Conservation (phyloP, 164 flowering plant species). For the Warburgia ugandensis region DNA sequence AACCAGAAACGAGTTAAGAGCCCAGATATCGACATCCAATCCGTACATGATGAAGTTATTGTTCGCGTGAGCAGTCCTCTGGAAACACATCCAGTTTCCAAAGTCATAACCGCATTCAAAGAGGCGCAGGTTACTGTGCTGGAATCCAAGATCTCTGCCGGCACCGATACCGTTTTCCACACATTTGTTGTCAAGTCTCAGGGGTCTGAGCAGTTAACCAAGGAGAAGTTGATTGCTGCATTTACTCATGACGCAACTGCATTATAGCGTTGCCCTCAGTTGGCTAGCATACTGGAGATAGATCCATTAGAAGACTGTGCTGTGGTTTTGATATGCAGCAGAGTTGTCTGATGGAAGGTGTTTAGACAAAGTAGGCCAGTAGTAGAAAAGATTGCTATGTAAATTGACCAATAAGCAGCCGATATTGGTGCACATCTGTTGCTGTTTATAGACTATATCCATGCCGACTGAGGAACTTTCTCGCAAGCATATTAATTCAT, state of each 20-base stretch:
- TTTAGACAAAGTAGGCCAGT: neutral
- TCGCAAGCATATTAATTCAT: slow-evolving; percentile 8
- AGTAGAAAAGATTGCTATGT: slow-evolving; percentile 1
- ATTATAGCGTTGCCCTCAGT: neutral
- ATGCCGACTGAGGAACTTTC: neutral
- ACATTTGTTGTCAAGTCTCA: slow-evolving; percentile 72
- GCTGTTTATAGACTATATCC: slow-evolving; percentile 1
- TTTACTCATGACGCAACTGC: slow-evolving; percentile 22
- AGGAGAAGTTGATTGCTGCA: slow-evolving; percentile 70
- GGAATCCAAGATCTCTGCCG: slow-evolving; percentile 57
- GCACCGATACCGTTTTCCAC: slow-evolving; percentile 58
- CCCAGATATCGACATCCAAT: slow-evolving; percentile 50
- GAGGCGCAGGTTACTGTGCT: slow-evolving; percentile 52
- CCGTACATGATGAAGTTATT: slow-evolving; percentile 46
- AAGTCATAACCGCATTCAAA: slow-evolving; percentile 63
- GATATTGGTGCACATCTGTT: neutral
- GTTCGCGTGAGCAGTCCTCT: slow-evolving; percentile 66
- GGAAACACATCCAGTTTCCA: slow-evolving; percentile 63
- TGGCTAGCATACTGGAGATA: neutral
- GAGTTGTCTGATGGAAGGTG: neutral
- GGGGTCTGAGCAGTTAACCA: slow-evolving; percentile 60
- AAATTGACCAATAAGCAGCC: slow-evolving; percentile 6
- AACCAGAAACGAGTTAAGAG: slow-evolving; percentile 13
- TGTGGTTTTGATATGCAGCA: neutral
- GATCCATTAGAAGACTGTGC: neutral